Evolutionary conservation across 768 basidiomycete genomes (phyloP), one percentile per base, ranked within the genome.

Genomic region (Pleurotus tuber-regium): DNA sequence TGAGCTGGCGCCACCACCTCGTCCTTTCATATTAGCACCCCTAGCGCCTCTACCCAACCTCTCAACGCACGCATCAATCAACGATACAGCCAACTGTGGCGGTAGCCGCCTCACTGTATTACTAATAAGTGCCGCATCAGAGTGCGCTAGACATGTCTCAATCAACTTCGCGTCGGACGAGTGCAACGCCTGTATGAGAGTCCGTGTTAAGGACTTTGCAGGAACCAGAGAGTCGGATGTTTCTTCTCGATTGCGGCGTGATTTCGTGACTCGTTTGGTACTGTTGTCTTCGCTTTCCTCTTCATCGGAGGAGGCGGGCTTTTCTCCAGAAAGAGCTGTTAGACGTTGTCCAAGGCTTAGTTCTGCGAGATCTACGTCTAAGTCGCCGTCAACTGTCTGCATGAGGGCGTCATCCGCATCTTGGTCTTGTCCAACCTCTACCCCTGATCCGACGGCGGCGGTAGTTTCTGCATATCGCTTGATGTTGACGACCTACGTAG

Each of bases 111-210:
- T 79, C 35, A 99, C 85, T 1, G 96, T 97, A 62, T 92, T 90
- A 40, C 84, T 79, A 53, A 99, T 88, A 41, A 99, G 73, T 2
- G 72, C 66, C n/a, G 78, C 73, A 60, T 95, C 86, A 14, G 92
- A 88, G 67, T 98, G 90, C 1, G 82, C 73, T 25, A 96, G 70
- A 69, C 94, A 96, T 21, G 87, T 87, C 63, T 97, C 92, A 54
- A 98, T 71, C 30, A 98, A 73, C 8, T 83, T 82, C 2, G 89
- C 80, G 72, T 99, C 97, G 16, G 89, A 87, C 1, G 97, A 98
- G 66, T 99, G 97, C 23, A 99, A 71, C 0, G 97, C 96, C 70
- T 99, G 97, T 52, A 96, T 90, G 43, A 99, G 78, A 23, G 96
- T 95, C 50, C 93, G 86, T 23, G 96, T 92, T 53, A 98, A 79